Evolutionary conservation across 164 flowering plant genomes (phyloP).

Genomic region (Vitis rupestris): DNA sequence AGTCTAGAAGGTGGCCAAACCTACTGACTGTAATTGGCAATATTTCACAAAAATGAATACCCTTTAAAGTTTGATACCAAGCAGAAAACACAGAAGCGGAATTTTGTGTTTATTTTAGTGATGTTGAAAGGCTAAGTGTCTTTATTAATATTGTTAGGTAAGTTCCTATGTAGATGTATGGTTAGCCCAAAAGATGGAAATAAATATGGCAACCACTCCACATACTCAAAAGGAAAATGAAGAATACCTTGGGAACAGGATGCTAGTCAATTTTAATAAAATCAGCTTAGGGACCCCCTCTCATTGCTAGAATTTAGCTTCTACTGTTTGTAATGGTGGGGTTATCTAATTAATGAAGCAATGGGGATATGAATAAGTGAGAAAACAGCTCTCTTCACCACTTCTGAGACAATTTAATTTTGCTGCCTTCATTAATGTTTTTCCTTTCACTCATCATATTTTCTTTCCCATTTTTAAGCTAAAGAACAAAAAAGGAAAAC

Average conservation of each 20-base stretch:
- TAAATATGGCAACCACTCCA: constrained; percentile 1
- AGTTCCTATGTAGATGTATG: not conserved
- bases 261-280: not conserved
- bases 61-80: no score
- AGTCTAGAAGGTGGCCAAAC: no score
- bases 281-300: not conserved
- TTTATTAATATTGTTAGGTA: not conserved
- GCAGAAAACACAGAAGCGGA: no score
- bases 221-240: not conserved
- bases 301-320: not conserved
- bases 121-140: not conserved
- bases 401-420: not conserved
- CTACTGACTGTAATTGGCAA: no score
- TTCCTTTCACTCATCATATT: not conserved
- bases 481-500: not conserved
- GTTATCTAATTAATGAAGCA: not conserved
- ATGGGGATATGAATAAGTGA: not conserved
- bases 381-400: not conserved
- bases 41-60: no score
- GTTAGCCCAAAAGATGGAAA: not conserved
- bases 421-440: not conserved
- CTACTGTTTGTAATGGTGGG: not conserved
- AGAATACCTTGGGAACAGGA: not conserved
- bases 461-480: not conserved
- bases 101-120: no score